These are phyloP conservation scores for Luzula sylvatica DNA, from an alignment of 176 grass and related monocot genomes.

Conservation along the genomic window DNA sequence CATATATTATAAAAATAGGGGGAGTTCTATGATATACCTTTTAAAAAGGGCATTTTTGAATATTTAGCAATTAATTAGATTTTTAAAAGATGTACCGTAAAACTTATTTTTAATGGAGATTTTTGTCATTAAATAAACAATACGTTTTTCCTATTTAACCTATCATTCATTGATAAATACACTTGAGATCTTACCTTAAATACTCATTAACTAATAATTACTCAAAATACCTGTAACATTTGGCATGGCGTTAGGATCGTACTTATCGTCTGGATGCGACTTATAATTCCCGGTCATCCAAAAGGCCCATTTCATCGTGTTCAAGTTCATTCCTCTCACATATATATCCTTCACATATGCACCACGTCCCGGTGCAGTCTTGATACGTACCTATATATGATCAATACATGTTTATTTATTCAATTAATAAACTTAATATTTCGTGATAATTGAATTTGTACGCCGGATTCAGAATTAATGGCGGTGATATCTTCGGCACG, in stretches of 20 bases:
- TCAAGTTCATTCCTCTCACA: slow-evolving; percentile 46
- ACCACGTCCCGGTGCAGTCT: slow-evolving; percentile 60
- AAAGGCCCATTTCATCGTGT: slow-evolving; percentile 76
- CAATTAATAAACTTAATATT: too few relatives aligned
- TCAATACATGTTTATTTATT: not conserved
- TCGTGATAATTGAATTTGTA: not conserved
- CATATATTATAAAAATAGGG: too few relatives aligned
- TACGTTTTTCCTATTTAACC: too few relatives aligned
- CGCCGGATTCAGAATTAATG: slow-evolving; percentile 59
- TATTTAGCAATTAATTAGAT: too few relatives aligned
- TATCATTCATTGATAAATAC: too few relatives aligned
- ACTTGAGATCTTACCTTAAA: too few relatives aligned
- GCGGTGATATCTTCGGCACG: slow-evolving; percentile 79
- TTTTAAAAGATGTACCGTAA: too few relatives aligned
- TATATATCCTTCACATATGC: slow-evolving; percentile 63
- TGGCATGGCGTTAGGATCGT: slow-evolving; percentile 56
- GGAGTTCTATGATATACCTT: too few relatives aligned
- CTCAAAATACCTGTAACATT: slow-evolving; percentile 28
- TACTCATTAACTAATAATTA: too few relatives aligned
- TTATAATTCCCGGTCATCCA: slow-evolving; percentile 91
- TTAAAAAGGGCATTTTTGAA: too few relatives aligned
- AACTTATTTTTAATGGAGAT: too few relatives aligned
- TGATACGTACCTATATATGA: slow-evolving; percentile 39
- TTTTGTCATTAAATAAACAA: too few relatives aligned
- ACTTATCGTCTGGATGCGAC: slow-evolving; percentile 65